Conservation (phyloP, 2,329 filamentous ascomycete species). For the Fusarium drepaniforme region DNA sequence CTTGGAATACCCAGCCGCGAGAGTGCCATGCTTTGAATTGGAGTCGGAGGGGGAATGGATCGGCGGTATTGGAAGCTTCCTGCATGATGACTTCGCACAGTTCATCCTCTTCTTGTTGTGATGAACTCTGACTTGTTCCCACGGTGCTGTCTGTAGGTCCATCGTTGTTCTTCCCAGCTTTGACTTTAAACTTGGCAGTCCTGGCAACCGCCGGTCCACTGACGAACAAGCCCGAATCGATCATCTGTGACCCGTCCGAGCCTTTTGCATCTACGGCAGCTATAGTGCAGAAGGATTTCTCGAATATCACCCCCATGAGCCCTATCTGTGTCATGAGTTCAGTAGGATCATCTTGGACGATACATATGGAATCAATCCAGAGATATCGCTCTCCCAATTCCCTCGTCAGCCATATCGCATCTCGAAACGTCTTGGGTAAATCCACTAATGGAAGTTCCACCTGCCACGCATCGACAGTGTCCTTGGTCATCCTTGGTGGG, state of each 20-base stretch:
- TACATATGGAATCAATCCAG: background rate
- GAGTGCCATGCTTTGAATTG: slow-evolving; percentile 1
- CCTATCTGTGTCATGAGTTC: background rate
- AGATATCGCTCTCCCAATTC: background rate
- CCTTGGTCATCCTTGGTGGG: background rate
- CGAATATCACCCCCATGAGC: slow-evolving; percentile 1
- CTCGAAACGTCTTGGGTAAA: background rate
- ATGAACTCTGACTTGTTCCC: background rate
- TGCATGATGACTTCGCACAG: background rate
- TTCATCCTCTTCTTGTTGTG: background rate
- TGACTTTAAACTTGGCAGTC: background rate
- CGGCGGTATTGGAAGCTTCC: background rate
- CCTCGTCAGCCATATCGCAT: background rate
- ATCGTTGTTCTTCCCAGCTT: background rate
- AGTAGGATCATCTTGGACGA: background rate
- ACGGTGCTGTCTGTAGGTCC: background rate
- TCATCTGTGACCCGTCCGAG: background rate
- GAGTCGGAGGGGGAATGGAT: background rate
- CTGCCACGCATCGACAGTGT: background rate
- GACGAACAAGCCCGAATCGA: background rate
- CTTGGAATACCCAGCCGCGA: slow-evolving; percentile 2
- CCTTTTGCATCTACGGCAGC: slow-evolving; percentile 2
- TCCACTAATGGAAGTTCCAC: background rate
- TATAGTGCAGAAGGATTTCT: slow-evolving; percentile 1
- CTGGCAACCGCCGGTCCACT: background rate